A percentile compares a stretch with the other conserved stretches of the same genome.
phyloP scores from a whole-genome alignment of 2,329 filamentous ascomycete genomes.

The Chalara sp. region DNA sequence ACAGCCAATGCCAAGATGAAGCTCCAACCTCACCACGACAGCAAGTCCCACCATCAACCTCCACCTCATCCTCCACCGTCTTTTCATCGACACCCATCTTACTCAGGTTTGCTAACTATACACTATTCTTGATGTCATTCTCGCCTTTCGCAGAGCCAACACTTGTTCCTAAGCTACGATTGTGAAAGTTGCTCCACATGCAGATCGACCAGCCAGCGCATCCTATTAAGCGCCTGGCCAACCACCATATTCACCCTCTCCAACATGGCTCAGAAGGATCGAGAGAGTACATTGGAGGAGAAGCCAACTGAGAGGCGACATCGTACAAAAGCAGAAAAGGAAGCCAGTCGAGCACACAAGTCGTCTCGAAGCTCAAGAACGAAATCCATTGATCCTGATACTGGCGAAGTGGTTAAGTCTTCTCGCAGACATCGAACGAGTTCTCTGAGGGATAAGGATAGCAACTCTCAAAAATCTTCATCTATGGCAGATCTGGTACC shows the following conservation, averaged over 20 bases:
- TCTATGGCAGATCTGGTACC: constrained; percentile 43
- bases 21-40: no score
- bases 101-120: background rate
- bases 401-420: constrained; percentile 23
- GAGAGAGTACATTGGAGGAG: constrained; percentile 13
- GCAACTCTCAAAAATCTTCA: constrained; percentile 17
- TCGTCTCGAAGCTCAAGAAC: constrained; percentile 23
- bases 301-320: constrained; percentile 22
- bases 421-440: constrained; percentile 23
- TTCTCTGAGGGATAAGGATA: constrained; percentile 15
- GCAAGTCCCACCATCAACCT: background rate
- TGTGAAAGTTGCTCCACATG: background rate
- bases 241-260: background rate
- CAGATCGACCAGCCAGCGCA: background rate
- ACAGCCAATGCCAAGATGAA: no score
- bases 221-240: constrained; percentile 1
- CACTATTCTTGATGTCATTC: background rate
- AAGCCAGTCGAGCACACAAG: constrained; percentile 26
- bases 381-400: constrained; percentile 24
- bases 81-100: background rate
- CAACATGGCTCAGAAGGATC: constrained; percentile 10
- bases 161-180: background rate
- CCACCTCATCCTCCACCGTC: background rate
- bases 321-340: constrained; percentile 24
- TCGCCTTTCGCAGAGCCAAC: background rate